Conservation (phyloP, 108 stramenopile genomes). For the Cyclotella distinguenda region DNA sequence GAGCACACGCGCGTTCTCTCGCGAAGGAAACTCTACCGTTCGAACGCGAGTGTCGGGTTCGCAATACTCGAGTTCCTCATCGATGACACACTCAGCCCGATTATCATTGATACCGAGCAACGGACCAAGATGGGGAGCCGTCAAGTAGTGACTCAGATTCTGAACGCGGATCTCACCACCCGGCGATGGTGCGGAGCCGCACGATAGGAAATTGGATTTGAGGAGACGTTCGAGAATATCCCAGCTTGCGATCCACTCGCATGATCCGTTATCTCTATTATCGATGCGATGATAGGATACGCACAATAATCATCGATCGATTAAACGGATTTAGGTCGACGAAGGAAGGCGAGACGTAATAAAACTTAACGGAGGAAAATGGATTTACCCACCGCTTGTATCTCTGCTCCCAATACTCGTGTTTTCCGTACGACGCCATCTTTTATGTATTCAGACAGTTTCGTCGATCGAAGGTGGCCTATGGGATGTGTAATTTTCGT, state of each 20-base stretch:
- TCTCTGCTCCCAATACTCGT: conserved; percentile 33
- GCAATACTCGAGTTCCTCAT: conserved; percentile 16
- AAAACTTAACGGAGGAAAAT: neutral
- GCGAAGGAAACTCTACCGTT: conserved; percentile 48
- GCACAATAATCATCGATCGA: neutral
- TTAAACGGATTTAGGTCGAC: conserved; percentile 4
- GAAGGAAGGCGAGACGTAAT: neutral
- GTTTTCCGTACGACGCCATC: conserved; percentile 42
- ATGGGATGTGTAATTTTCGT: too few relatives aligned
- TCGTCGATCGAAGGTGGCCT: too few relatives aligned
- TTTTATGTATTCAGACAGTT: neutral
- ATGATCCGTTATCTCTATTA: conserved; percentile 16
- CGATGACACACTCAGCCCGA: conserved; percentile 2
- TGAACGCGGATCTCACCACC: conserved; percentile 22
- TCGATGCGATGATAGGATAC: neutral
- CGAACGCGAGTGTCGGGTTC: neutral
- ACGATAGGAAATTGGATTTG: conserved; percentile 16
- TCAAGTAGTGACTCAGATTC: conserved; percentile 5
- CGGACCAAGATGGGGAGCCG: neutral
- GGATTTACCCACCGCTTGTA: conserved; percentile 11
- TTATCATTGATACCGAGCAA: neutral
- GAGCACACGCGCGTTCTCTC: conserved; percentile 50
- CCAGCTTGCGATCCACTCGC: conserved; percentile 37
- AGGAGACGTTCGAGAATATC: conserved; percentile 23
- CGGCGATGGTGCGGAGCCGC: conserved; percentile 15